phyloP scores from a whole-genome alignment of 2,329 filamentous ascomycete species.

The Stenocarpella maydis region DNA sequence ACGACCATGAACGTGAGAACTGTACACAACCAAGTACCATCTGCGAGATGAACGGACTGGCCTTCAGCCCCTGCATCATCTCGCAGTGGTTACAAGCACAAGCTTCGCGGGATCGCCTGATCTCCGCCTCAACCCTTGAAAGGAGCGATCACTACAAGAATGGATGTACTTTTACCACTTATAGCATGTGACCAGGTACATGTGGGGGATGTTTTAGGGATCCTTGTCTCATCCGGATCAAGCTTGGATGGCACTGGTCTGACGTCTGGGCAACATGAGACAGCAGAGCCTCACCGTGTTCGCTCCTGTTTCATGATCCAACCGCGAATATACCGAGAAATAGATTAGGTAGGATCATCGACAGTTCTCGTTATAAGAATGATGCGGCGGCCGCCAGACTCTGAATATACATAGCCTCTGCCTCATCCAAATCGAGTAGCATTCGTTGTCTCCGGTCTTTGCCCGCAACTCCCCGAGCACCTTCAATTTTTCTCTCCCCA shows the following conservation, averaged over 20 bases:
- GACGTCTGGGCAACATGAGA: slow-evolving; percentile 29
- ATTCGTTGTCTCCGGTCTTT: background rate
- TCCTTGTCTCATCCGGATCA: slow-evolving; percentile 3
- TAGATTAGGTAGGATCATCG: background rate
- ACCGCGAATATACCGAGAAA: background rate
- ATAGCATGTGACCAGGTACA: background rate
- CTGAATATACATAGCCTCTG: background rate
- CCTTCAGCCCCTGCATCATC: background rate
- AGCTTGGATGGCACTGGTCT: slow-evolving; percentile 10
- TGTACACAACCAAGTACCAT: too few relatives aligned
- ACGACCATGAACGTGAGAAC: background rate
- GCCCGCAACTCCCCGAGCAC: background rate
- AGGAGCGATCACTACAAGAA: background rate
- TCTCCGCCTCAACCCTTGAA: background rate
- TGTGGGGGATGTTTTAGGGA: too few relatives aligned
- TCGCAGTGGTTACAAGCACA: background rate
- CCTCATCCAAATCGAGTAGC: background rate
- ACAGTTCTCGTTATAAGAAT: background rate
- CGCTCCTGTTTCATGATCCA: slow-evolving; percentile 21
- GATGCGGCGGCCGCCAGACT: background rate
- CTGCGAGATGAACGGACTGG: background rate
- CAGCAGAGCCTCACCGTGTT: slow-evolving; percentile 27
- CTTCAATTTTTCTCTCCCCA: too few relatives aligned
- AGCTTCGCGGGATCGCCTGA: slow-evolving; percentile 15
- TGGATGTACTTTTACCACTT: too few relatives aligned